Percentiles rank a stretch among this genome's conserved stretches.
phyloP scores from a whole-genome alignment of 2,329 filamentous ascomycete genomes.

The Aspergillus melleus region DNA sequence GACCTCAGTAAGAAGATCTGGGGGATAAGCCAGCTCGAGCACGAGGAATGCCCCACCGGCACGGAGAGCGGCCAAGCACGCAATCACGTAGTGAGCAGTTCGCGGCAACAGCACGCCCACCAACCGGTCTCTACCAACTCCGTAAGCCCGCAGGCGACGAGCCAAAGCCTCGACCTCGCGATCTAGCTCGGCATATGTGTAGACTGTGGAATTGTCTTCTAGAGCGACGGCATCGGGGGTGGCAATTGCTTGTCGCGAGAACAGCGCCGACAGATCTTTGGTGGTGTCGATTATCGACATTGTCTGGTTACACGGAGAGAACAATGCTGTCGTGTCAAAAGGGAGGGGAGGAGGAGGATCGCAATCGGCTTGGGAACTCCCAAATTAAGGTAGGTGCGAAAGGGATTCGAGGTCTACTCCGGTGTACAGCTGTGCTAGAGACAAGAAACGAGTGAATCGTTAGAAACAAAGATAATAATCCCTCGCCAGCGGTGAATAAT shows the following conservation, averaged over 20 bases:
- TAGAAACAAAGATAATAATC: neutral
- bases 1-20: constrained; percentile 71
- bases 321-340: neutral
- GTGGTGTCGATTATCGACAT: constrained; percentile 69
- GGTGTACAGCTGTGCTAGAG: neutral
- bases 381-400: neutral
- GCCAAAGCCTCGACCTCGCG: constrained; percentile 65
- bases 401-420: neutral
- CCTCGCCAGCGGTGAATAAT: neutral
- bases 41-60: constrained; percentile 80
- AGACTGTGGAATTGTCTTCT: constrained; percentile 66
- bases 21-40: constrained; percentile 75
- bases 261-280: constrained; percentile 73
- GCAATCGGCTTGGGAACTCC: neutral
- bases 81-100: constrained; percentile 76
- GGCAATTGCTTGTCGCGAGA: constrained; percentile 65
- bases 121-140: constrained; percentile 70
- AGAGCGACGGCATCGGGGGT: constrained; percentile 70
- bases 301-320: constrained; percentile 10
- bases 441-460: neutral
- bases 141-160: constrained; percentile 62
- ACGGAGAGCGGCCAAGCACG: constrained; percentile 73
- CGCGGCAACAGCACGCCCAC: constrained; percentile 75
- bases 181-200: constrained; percentile 74
- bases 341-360: neutral